Conservation (phyloP, 139 green algal genomes). For the Tetradesmus lagerheimii region DNA sequence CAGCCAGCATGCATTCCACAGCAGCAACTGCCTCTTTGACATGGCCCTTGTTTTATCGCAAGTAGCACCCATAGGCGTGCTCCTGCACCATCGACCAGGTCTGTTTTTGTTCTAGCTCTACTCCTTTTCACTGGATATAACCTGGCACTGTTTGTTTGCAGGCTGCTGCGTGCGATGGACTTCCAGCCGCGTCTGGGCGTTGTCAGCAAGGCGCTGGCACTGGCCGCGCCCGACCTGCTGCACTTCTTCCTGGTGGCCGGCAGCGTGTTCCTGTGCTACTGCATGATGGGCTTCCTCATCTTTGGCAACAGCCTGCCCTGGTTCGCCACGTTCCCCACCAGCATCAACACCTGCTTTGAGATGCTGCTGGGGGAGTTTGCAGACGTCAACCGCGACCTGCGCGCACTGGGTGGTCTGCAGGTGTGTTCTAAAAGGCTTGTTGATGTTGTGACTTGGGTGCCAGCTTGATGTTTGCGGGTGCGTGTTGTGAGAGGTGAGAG, state of each 20-base stretch:
- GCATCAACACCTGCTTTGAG: constrained; percentile 88
- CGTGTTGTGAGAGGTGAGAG: no score
- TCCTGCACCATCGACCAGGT: no score
- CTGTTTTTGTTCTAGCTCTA: no score
- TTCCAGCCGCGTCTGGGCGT: constrained; percentile 91
- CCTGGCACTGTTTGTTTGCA: no score
- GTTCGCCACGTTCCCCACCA: constrained; percentile 76
- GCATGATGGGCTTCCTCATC: constrained; percentile 89
- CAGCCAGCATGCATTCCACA: no score
- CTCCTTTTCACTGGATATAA: no score
- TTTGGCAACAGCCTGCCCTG: constrained; percentile 76
- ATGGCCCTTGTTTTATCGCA: no score
- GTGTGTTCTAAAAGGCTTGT: constrained; percentile 24
- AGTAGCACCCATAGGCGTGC: no score
- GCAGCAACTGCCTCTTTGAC: background rate
- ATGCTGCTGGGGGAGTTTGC: constrained; percentile 87
- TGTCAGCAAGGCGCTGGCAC: constrained; percentile 83
- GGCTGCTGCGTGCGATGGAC: constrained; percentile 89
- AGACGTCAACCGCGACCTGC: constrained; percentile 73
- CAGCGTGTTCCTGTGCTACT: constrained; percentile 90
- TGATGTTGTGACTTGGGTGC: background rate
- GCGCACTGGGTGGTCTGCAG: constrained; percentile 78
- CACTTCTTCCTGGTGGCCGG: constrained; percentile 87
- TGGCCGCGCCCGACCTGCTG: constrained; percentile 82
- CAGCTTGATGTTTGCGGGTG: no score